Conservation (phyloP, 805 yeast genomes). For the Candida krabiensis region DNA sequence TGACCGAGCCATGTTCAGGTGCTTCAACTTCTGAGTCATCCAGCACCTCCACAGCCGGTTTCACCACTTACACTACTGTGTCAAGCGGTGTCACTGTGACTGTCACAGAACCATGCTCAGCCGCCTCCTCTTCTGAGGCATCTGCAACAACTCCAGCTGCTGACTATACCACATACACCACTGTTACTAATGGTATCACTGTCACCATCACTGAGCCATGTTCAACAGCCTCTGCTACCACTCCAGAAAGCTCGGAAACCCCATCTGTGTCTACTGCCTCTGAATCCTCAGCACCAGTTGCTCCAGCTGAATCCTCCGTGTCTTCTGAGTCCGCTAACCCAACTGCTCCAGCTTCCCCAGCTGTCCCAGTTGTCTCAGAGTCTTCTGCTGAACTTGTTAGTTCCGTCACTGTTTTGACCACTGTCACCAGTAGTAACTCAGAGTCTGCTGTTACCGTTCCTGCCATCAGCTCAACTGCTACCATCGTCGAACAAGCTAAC, state of each 20-base stretch:
- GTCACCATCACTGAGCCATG: slow-evolving; percentile 4
- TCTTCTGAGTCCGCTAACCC: too few relatives aligned
- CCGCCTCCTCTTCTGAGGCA: background rate
- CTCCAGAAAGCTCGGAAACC: slow-evolving; percentile 1
- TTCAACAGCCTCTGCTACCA: background rate
- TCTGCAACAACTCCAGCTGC: slow-evolving; percentile 2
- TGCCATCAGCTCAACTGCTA: too few relatives aligned
- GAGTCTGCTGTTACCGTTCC: too few relatives aligned
- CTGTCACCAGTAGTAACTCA: too few relatives aligned
- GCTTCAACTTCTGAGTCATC: too few relatives aligned
- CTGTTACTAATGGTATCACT: slow-evolving; percentile 11
- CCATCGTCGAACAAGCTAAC: background rate
- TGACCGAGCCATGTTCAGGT: slow-evolving; percentile 14
- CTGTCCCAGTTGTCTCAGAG: too few relatives aligned
- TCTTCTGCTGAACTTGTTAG: too few relatives aligned
- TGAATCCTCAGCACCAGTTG: background rate
- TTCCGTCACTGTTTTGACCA: too few relatives aligned
- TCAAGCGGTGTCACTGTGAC: slow-evolving; percentile 21
- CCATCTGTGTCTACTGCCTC: background rate
- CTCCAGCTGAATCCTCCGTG: background rate
- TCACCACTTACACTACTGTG: slow-evolving; percentile 21
- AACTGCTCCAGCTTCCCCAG: too few relatives aligned
- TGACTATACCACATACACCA: slow-evolving; percentile 6
- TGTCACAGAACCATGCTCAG: slow-evolving; percentile 18
- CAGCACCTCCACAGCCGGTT: slow-evolving; percentile 11